Evolutionary conservation across 345 rosid species (phyloP).

Genomic region (Erodium maritimum): DNA sequence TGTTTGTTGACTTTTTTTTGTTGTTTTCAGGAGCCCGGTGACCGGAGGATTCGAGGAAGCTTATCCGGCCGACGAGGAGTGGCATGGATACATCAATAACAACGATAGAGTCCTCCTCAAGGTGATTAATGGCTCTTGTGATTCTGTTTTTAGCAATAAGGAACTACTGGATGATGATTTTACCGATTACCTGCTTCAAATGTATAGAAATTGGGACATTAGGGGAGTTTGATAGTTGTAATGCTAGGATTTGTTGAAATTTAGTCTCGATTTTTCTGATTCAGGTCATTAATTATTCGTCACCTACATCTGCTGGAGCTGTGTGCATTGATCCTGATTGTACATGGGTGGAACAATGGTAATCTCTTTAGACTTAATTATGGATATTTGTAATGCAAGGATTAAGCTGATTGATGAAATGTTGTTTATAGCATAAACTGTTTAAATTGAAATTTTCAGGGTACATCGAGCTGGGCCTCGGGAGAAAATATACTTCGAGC

Average conservation of each 20-base stretch:
- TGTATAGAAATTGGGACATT: background rate
- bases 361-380: constrained; percentile 6
- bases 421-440: background rate
- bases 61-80: constrained; percentile 86
- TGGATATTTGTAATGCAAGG: background rate
- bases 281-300: constrained; percentile 65
- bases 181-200: background rate
- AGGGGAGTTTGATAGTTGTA: background rate
- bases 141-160: background rate
- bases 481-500: constrained; percentile 74
- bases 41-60: constrained; percentile 55
- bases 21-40: constrained; percentile 43
- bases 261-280: background rate
- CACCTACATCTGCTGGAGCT: constrained; percentile 82
- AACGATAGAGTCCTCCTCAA: constrained; percentile 85
- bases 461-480: constrained; percentile 94
- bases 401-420: background rate
- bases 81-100: constrained; percentile 94
- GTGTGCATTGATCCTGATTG: constrained; percentile 72
- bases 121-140: constrained; percentile 21
- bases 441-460: constrained; percentile 29
- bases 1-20: background rate
- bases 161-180: background rate
- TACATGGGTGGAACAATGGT: constrained; percentile 96
- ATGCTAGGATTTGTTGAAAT: background rate